Conservation (phyloP, 495 filamentous ascomycete genomes). For the Aspergillus incahuasiensis region DNA sequence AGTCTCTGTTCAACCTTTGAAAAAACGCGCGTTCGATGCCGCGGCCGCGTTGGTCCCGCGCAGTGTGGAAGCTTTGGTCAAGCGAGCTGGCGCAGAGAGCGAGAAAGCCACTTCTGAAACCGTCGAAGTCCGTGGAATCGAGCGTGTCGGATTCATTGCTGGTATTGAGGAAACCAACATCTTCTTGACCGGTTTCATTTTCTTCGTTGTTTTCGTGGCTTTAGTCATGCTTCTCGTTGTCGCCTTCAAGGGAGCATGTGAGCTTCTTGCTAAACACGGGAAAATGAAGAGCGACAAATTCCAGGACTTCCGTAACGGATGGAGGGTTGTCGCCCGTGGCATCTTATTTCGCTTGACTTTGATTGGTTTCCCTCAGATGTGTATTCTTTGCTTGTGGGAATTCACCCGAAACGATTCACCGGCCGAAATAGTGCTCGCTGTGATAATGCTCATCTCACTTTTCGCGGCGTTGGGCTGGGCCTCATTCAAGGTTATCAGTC, state of each 20-base stretch:
- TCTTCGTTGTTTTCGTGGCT: slow-evolving; percentile 82
- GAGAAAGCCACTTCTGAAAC: slow-evolving; percentile 48
- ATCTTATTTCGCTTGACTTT: slow-evolving; percentile 87
- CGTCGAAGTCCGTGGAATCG: slow-evolving; percentile 76
- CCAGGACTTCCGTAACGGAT: slow-evolving; percentile 88
- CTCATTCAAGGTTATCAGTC: slow-evolving; percentile 78
- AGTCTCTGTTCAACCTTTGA: slow-evolving; percentile 81
- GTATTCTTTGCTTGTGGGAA: slow-evolving; percentile 91
- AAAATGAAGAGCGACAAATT: slow-evolving; percentile 88
- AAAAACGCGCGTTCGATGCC: slow-evolving; percentile 49
- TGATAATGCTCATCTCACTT: slow-evolving; percentile 86
- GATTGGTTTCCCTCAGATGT: slow-evolving; percentile 92
- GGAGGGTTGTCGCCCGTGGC: slow-evolving; percentile 81
- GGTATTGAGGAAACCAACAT: slow-evolving; percentile 88
- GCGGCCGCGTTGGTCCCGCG: slow-evolving; percentile 41
- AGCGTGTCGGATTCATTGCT: slow-evolving; percentile 82
- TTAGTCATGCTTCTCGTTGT: slow-evolving; percentile 67
- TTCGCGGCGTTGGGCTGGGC: slow-evolving; percentile 78
- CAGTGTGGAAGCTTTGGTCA: slow-evolving; percentile 45
- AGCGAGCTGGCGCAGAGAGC: slow-evolving; percentile 43
- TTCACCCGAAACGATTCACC: slow-evolving; percentile 80
- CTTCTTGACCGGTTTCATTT: slow-evolving; percentile 85
- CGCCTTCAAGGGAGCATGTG: slow-evolving; percentile 74
- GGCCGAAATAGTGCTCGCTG: slow-evolving; percentile 80
- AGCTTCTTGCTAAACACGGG: slow-evolving; percentile 63